phyloP scores from a whole-genome alignment of 2,329 filamentous ascomycete genomes.

The Hymenoscyphus fraxineus region DNA sequence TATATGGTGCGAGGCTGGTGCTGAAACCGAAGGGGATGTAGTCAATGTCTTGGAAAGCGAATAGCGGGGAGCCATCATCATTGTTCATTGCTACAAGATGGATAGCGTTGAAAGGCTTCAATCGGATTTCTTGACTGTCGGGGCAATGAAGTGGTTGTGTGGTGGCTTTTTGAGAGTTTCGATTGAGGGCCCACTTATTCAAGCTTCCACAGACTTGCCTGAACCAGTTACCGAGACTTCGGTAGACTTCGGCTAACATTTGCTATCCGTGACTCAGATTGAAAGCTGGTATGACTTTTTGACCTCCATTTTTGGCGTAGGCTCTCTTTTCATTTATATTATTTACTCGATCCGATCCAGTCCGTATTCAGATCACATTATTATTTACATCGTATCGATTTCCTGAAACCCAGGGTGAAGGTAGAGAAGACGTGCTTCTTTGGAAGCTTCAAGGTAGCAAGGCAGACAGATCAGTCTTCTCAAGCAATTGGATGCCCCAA shows the following conservation, averaged over 20 bases:
- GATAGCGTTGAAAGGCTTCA: background rate
- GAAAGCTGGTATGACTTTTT: background rate
- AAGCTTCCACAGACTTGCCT: background rate
- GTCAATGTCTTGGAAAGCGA: slow-evolving; percentile 32
- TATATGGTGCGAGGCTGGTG: slow-evolving; percentile 22
- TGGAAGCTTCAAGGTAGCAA: background rate
- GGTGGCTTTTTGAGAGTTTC: background rate
- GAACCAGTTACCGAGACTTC: background rate
- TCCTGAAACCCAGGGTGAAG: background rate
- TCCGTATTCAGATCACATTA: background rate
- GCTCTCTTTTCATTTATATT: background rate
- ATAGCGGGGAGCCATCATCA: slow-evolving; percentile 19
- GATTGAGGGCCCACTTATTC: background rate
- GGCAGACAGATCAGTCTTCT: background rate
- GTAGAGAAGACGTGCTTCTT: background rate
- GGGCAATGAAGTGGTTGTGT: background rate
- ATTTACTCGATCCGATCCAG: background rate
- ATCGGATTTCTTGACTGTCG: background rate
- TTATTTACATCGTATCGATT: background rate
- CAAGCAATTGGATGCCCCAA: background rate
- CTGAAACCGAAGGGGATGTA: slow-evolving; percentile 25
- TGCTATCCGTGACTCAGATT: background rate
- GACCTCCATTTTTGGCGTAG: background rate
- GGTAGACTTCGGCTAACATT: background rate
- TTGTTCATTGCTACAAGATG: slow-evolving; percentile 21